Evolutionary conservation across 2,329 filamentous ascomycete species (phyloP), one percentile per base, ranked within the genome.

Genomic region (Aaosphaeria arxii): DNA sequence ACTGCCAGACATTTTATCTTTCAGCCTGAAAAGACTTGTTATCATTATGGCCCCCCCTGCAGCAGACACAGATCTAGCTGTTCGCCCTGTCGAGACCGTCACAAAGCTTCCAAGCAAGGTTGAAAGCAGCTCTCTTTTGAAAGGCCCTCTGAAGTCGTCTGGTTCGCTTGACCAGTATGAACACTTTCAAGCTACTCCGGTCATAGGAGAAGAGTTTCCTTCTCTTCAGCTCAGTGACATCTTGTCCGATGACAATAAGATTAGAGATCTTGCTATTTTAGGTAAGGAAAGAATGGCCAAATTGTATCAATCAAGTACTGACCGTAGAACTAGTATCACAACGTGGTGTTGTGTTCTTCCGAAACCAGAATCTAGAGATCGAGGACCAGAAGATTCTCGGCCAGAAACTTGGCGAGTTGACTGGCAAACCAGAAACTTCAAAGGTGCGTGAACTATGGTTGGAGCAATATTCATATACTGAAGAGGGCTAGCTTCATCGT

Each of bases 341-440:
- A 46, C 79, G 85, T 1, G 84, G 84, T 11, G 85, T 88, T 3
- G 83, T 87, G 39, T 86, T 87, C 73, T 87, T 88, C 72, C 80
- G 84, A 30, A 76, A 77, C 24, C 85, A 88, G 56, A 75, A 77
- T 54, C 71, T 88, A 33, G 82, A 75, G 45, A 80, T 85, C 53
- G 79, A 83, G 1, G 74, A 85, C 2, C 84, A 87, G 58, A 88
- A 88, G 69, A 69, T 82, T 46, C 75, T 88, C 0, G 78, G 80
- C 11, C 74, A 81, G 11, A 74, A 76, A 1, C 73, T 87, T 1
- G 84, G 84, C 11, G 70, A 80, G 56, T 71, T 86, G 11, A 74
- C 77, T 1, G 81, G 82, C 30, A 82, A 84, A 44, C 84, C 85
- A 4, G 47, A 50, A 44, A 46, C 44, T 13, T 77, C 75, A 0